Percentiles rank a stretch among this genome's conserved stretches.
These are phyloP conservation scores for Aspergillus candidus DNA, from an alignment of 2,329 filamentous ascomycete species.

Conservation along the genomic window DNA sequence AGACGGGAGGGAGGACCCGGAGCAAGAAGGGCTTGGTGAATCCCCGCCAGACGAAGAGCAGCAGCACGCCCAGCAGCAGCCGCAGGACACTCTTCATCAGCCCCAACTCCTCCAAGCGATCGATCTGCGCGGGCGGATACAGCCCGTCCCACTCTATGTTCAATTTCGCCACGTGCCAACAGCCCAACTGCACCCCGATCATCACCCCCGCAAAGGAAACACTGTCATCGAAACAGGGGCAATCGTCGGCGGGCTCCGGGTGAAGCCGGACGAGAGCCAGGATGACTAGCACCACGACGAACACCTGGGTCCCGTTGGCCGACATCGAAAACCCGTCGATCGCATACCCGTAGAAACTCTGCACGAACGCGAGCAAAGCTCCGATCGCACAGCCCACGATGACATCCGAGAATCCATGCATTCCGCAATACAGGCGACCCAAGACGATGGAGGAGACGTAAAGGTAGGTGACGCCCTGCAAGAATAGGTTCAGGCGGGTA, in stretches of 20 bases:
- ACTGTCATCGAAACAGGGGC: slow-evolving; percentile 93
- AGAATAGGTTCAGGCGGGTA: slow-evolving; percentile 51
- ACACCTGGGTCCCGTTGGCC: slow-evolving; percentile 58
- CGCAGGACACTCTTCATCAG: slow-evolving; percentile 58
- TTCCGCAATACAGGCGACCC: slow-evolving; percentile 91
- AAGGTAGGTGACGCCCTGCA: slow-evolving; percentile 69
- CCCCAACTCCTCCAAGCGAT: slow-evolving; percentile 62
- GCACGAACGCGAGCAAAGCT: slow-evolving; percentile 53
- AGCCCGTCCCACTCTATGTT: slow-evolving; percentile 48
- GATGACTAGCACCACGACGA: slow-evolving; percentile 60
- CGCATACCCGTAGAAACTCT: slow-evolving; percentile 49
- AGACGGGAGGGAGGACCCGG: slow-evolving; percentile 72
- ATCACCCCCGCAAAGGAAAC: slow-evolving; percentile 88
- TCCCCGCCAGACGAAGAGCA: slow-evolving; percentile 86
- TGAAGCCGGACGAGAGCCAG: slow-evolving; percentile 78
- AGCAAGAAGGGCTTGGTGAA: slow-evolving; percentile 80
- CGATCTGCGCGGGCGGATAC: slow-evolving; percentile 56
- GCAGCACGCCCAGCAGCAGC: slow-evolving; percentile 70
- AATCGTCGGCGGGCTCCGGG: slow-evolving; percentile 93
- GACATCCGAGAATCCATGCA: slow-evolving; percentile 96
- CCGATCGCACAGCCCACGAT: slow-evolving; percentile 73
- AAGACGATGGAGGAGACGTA: slow-evolving; percentile 87
- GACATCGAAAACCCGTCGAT: slow-evolving; percentile 67
- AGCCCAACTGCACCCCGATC: slow-evolving; percentile 74
- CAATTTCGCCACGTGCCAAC: slow-evolving; percentile 71